Percentiles rank a stretch among this genome's conserved stretches.
These are phyloP conservation scores for Trichoderma gamsii DNA, from an alignment of 495 filamentous ascomycete species.

Conservation along the genomic window DNA sequence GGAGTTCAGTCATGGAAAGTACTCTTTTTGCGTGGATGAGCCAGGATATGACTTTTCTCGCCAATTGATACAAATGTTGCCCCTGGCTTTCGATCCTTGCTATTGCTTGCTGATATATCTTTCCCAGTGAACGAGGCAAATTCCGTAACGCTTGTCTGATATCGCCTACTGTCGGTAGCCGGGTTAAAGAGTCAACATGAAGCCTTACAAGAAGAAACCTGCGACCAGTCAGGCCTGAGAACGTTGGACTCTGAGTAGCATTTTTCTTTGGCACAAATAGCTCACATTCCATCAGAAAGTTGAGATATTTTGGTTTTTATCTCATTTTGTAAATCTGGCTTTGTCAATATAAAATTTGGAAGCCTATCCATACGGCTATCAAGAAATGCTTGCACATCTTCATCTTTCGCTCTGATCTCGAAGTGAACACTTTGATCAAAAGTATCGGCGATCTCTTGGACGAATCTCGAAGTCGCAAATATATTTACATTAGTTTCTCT, in stretches of 20 bases:
- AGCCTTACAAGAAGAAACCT: conserved; percentile 54
- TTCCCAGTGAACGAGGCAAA: conserved; percentile 27
- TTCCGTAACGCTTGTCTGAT: conserved; percentile 31
- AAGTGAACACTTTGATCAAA: conserved; percentile 18
- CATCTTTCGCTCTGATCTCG: conserved; percentile 30
- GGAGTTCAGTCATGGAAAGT: conserved; percentile 39
- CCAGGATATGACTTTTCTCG: conserved; percentile 39
- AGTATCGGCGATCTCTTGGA: conserved; percentile 25
- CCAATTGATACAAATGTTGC: conserved; percentile 25
- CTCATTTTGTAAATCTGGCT: neutral
- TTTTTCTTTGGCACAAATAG: too few relatives aligned
- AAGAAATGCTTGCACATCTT: conserved; percentile 28
- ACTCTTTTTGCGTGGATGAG: conserved; percentile 35
- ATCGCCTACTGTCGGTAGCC: conserved; percentile 28
- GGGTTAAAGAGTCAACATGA: conserved; percentile 39
- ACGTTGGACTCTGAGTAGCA: too few relatives aligned
- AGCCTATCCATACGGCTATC: neutral
- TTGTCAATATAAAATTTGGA: neutral
- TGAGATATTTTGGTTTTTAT: neutral
- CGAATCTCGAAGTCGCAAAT: conserved; percentile 37
- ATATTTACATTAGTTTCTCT: conserved; percentile 22
- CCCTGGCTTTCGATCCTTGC: conserved; percentile 37
- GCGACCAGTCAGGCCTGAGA: too few relatives aligned
- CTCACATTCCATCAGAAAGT: neutral
- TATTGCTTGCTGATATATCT: conserved; percentile 41